Conservation (phyloP, 208 protist genomes). For the Acanthamoeba lenticulata region DNA sequence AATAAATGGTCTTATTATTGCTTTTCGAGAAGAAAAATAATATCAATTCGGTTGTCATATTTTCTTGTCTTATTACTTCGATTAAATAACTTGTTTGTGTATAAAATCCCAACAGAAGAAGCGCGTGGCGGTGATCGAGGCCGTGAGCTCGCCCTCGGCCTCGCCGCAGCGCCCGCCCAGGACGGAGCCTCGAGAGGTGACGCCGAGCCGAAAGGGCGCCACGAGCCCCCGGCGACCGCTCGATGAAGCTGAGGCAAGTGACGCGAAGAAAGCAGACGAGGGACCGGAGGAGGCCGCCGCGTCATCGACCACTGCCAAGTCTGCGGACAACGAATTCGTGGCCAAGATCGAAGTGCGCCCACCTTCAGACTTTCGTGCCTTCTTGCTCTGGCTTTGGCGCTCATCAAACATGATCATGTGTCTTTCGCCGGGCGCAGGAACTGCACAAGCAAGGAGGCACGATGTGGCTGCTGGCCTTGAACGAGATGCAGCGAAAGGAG, state of each 20-base stretch:
- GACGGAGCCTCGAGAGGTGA: background rate
- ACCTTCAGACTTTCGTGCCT: background rate
- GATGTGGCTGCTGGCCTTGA: constrained; percentile 26
- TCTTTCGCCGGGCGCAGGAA: background rate
- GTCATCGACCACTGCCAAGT: background rate
- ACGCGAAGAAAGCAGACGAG: background rate
- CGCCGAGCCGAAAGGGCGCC: background rate
- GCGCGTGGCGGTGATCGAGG: constrained; percentile 41
- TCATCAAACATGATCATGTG: too few species aligned
- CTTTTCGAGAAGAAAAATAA: too few species aligned
- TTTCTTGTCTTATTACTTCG: background rate
- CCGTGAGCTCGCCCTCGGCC: background rate
- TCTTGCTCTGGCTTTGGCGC: too few species aligned
- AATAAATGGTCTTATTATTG: too few species aligned
- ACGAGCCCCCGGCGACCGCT: background rate
- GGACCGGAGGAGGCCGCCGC: background rate
- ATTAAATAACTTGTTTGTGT: background rate
- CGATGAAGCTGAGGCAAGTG: background rate
- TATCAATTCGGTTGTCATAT: too few species aligned
- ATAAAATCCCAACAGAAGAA: constrained; percentile 18
- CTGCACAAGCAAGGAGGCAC: constrained; percentile 68
- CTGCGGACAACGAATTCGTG: background rate
- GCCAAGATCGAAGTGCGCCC: background rate
- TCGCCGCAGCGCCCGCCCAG: background rate
- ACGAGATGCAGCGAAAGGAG: constrained; percentile 24